A percentile compares a stretch with the other conserved stretches of the same genome.
These are phyloP conservation scores for Umbellularia californica DNA, from an alignment of 164 flowering plant species.

Conservation along the genomic window DNA sequence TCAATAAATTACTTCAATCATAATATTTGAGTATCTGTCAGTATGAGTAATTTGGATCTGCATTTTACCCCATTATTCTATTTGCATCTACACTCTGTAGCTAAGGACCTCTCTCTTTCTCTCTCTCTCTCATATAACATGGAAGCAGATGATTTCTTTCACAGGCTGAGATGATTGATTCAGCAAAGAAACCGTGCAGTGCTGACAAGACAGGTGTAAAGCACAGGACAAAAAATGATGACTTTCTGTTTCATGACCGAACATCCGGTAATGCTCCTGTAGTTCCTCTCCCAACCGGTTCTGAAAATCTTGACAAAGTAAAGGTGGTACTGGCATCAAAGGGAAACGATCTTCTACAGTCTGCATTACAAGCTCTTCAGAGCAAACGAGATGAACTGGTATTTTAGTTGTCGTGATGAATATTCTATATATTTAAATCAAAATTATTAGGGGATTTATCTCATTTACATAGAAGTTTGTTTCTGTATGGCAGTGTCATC, in stretches of 20 bases:
- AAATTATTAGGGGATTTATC: not conserved
- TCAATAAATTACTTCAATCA: too few relatives aligned
- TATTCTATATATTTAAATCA: not conserved
- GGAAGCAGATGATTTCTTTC: slow-evolving; percentile 2
- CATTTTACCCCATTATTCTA: too few relatives aligned
- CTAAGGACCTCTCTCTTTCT: not conserved
- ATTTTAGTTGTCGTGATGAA: slow-evolving; percentile 3
- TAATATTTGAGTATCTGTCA: too few relatives aligned
- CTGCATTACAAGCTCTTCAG: slow-evolving; percentile 39
- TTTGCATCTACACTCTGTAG: too few relatives aligned
- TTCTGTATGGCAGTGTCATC: slow-evolving; percentile 39
- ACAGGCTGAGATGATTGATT: slow-evolving; percentile 25
- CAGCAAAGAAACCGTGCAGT: slow-evolving; percentile 7
- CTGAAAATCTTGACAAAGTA: slow-evolving; percentile 20
- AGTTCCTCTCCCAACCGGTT: slow-evolving; percentile 11
- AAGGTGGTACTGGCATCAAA: slow-evolving; percentile 27
- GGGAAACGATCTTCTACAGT: slow-evolving; percentile 30
- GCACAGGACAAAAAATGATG: slow-evolving; percentile 12
- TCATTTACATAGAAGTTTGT: not conserved
- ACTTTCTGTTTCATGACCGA: slow-evolving; percentile 12
- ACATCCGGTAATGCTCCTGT: slow-evolving; percentile 9
- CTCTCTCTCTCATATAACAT: not conserved
- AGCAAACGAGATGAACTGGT: slow-evolving; percentile 53
- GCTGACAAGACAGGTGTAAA: slow-evolving; percentile 15
- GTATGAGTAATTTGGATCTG: too few relatives aligned